A percentile compares a stretch with the other conserved stretches of the same genome.
phyloP scores from a whole-genome alignment of 441 rosid genomes.

The Manihot esculenta region DNA sequence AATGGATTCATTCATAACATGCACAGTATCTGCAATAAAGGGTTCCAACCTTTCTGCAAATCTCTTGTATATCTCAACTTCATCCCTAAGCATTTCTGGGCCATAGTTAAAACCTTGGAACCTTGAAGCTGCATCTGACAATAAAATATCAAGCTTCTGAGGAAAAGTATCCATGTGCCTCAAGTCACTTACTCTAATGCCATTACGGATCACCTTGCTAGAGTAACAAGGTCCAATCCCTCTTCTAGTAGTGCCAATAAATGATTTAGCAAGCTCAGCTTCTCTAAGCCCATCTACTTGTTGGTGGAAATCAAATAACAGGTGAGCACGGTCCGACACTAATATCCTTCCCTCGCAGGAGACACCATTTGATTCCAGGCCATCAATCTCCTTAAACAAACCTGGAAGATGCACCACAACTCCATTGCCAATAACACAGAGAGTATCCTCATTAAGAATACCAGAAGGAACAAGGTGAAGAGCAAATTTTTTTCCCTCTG shows the following conservation, averaged over 20 bases:
- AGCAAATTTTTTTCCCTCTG: conserved; percentile 93
- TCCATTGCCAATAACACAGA: conserved; percentile 92
- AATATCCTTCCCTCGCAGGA: conserved; percentile 82
- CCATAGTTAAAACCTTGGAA: conserved; percentile 65
- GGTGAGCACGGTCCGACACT: conserved; percentile 94
- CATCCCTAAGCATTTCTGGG: conserved; percentile 72
- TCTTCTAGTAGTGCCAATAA: conserved; percentile 88
- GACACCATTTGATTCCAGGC: conserved; percentile 77
- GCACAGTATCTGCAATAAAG: conserved; percentile 76
- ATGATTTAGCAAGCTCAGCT: conserved; percentile 83
- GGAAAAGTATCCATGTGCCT: conserved; percentile 93
- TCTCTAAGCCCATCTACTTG: conserved; percentile 84
- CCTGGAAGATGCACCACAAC: conserved; percentile 93
- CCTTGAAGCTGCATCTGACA: conserved; percentile 79
- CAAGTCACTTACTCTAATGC: conserved; percentile 86
- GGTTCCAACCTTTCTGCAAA: conserved; percentile 93
- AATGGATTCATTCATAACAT: conserved; percentile 77
- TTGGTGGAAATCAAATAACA: conserved; percentile 91
- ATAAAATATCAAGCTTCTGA: conserved; percentile 72
- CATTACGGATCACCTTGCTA: conserved; percentile 78
- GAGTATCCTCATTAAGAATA: conserved; percentile 78
- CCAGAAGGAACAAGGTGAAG: conserved; percentile 97
- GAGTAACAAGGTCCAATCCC: conserved; percentile 95
- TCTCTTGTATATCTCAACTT: conserved; percentile 85
- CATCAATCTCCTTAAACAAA: conserved; percentile 81